Conservation (phyloP, 2,329 filamentous ascomycete genomes). For the Monosporascus ibericus region DNA sequence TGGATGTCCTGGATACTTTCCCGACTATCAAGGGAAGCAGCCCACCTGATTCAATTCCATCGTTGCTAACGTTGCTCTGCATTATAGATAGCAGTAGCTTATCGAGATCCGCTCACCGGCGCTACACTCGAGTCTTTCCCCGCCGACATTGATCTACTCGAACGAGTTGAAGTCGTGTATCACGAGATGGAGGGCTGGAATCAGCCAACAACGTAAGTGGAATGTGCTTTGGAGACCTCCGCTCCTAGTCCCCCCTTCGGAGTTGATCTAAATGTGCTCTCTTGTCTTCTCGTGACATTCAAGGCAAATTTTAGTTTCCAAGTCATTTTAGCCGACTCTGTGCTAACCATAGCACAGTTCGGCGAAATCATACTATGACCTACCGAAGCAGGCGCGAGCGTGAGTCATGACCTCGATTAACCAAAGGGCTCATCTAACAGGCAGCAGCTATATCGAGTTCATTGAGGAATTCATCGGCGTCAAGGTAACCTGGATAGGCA, state of each 20-base stretch:
- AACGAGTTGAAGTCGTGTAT: conserved; percentile 2
- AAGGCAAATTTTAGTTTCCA: no score
- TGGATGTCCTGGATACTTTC: conserved; percentile 70
- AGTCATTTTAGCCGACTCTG: no score
- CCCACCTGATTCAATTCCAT: not conserved
- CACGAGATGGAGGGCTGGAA: conserved; percentile 5
- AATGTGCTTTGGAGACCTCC: no score
- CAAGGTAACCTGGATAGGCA: conserved; percentile 1
- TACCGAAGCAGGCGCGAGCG: conserved; percentile 2
- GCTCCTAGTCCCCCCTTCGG: no score
- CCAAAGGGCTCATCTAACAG: not conserved
- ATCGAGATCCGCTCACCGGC: not conserved
- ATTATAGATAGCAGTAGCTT: not conserved
- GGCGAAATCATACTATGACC: conserved; percentile 1
- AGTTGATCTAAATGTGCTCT: no score
- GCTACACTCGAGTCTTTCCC: conserved; percentile 1
- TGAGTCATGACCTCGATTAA: not conserved
- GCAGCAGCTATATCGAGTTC: not conserved
- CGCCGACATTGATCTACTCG: conserved; percentile 1
- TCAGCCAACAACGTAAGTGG: conserved; percentile 1
- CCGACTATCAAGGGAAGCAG: conserved; percentile 53
- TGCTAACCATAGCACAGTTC: not conserved
- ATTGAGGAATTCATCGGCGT: conserved; percentile 4
- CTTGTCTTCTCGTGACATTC: no score
- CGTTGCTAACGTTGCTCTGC: not conserved